Evolutionary conservation across 1,284 basidiomycete species (phyloP).

Genomic region (Sporisorium scitamineum): DNA sequence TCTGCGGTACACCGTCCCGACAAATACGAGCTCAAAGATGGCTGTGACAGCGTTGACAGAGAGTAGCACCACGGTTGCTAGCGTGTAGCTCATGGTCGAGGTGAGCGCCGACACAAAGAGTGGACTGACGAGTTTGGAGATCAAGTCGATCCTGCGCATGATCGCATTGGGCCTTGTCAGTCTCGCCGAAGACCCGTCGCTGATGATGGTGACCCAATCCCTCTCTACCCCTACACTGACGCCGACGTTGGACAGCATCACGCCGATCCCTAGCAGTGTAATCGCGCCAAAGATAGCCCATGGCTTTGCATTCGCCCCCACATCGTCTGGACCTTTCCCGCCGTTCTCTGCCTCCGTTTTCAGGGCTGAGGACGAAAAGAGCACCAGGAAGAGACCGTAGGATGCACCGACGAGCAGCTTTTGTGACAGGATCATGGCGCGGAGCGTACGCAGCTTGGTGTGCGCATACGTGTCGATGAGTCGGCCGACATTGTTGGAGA

Average conservation of each 20-base stretch:
- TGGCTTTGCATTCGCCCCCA: conserved; percentile 21
- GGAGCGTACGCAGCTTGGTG: conserved; percentile 70
- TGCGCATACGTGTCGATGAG: conserved; percentile 71
- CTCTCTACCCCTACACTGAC: conserved; percentile 74
- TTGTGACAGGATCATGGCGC: conserved; percentile 71
- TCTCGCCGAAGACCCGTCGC: conserved; percentile 49
- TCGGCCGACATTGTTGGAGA: conserved; percentile 72
- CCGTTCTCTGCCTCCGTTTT: conserved; percentile 49
- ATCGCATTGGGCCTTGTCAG: conserved; percentile 66
- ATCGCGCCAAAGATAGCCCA: conserved; percentile 71
- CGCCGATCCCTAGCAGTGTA: conserved; percentile 69
- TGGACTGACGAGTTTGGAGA: conserved; percentile 74
- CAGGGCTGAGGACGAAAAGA: conserved; percentile 54
- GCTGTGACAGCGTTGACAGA: conserved; percentile 38
- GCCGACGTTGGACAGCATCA: conserved; percentile 71
- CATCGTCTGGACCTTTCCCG: conserved; percentile 32
- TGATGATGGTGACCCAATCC: conserved; percentile 74
- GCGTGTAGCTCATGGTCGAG: conserved; percentile 39
- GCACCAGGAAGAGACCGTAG: conserved; percentile 70
- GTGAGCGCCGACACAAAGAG: conserved; percentile 75
- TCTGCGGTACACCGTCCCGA: conserved; percentile 52
- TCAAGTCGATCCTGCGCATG: conserved; percentile 73
- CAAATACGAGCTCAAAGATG: conserved; percentile 55
- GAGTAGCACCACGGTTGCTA: conserved; percentile 52
- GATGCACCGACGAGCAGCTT: conserved; percentile 71